Evolutionary conservation across 202 grass and related monocot genomes (phyloP).

Genomic region (Setaria viridis): DNA sequence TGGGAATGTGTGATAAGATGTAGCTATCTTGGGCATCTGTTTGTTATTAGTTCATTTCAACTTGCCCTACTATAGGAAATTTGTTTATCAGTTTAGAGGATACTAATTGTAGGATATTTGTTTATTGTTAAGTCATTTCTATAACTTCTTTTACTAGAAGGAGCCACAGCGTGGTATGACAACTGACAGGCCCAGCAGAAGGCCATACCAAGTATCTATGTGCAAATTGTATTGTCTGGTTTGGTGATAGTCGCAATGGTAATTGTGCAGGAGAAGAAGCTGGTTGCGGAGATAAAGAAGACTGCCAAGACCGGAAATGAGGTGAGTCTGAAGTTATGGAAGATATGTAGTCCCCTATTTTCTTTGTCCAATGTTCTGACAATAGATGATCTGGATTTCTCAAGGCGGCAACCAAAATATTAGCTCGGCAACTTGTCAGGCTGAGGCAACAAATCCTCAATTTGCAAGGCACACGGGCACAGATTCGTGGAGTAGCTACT

Average conservation of each 20-base stretch:
- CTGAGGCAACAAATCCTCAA: conserved; percentile 97
- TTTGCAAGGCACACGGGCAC: conserved; percentile 93
- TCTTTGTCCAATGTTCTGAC: conserved; percentile 14
- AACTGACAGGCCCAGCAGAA: background rate
- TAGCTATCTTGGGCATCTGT: background rate
- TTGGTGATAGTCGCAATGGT: conserved; percentile 39
- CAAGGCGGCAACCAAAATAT: conserved; percentile 91
- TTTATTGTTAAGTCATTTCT: background rate
- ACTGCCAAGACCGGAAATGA: conserved; percentile 99
- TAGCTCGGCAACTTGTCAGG: conserved; percentile 92
- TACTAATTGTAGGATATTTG: conserved; percentile 8
- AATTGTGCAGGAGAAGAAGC: conserved; percentile 90
- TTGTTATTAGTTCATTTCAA: conserved; percentile 21
- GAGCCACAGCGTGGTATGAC: background rate
- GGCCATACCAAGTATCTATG: conserved; percentile 1
- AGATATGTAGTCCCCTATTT: conserved; percentile 4
- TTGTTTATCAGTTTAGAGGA: background rate
- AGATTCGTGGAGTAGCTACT: conserved; percentile 97
- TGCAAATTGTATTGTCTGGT: conserved; percentile 16
- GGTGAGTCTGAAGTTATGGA: conserved; percentile 54
- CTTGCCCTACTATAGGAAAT: background rate
- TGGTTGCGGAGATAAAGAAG: conserved; percentile 97
- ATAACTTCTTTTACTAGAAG: conserved; percentile 6
- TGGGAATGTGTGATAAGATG: background rate
- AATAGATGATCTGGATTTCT: conserved; percentile 41